Percentiles rank a stretch among this genome's conserved stretches.
These are phyloP conservation scores for Phytomonas sp. DNA, from an alignment of 208 protist species.

Conservation along the genomic window DNA sequence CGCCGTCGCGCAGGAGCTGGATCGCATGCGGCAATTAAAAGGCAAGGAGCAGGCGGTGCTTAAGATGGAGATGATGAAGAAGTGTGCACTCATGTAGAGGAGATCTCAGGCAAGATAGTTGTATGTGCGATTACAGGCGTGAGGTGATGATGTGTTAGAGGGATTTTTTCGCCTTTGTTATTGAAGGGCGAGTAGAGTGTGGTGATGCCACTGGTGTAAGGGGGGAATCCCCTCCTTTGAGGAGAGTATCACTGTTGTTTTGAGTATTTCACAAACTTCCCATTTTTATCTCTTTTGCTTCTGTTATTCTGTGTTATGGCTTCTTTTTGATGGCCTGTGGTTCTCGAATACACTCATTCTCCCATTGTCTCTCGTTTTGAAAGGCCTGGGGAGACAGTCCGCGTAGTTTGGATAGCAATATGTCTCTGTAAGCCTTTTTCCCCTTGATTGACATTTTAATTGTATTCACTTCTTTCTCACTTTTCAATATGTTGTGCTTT, in stretches of 20 bases:
- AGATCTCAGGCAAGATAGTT: neutral
- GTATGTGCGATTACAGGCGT: neutral
- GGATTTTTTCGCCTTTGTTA: neutral
- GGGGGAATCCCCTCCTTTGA: neutral
- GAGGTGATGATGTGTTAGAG: neutral
- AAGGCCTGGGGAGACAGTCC: neutral
- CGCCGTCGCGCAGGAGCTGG: slow-evolving; percentile 31
- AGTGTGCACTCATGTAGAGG: slow-evolving; percentile 47
- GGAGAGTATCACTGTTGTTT: neutral
- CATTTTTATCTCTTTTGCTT: slow-evolving; percentile 13
- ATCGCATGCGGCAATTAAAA: slow-evolving; percentile 23
- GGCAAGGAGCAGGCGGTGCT: slow-evolving; percentile 45
- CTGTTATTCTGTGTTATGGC: slow-evolving; percentile 8
- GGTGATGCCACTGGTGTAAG: neutral
- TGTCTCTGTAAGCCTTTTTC: neutral
- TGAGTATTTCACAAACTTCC: neutral
- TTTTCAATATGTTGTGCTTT: neutral
- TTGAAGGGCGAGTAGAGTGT: neutral
- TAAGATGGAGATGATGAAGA: slow-evolving; percentile 42
- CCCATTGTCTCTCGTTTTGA: neutral
- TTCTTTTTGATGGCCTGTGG: neutral
- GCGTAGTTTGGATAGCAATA: too few species aligned
- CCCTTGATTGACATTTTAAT: neutral
- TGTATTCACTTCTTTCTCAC: neutral
- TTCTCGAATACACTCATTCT: neutral